Base-by-base conservation (phyloP, 1,139 yeast genomes). In the Geotrichum bryndzae region DNA sequence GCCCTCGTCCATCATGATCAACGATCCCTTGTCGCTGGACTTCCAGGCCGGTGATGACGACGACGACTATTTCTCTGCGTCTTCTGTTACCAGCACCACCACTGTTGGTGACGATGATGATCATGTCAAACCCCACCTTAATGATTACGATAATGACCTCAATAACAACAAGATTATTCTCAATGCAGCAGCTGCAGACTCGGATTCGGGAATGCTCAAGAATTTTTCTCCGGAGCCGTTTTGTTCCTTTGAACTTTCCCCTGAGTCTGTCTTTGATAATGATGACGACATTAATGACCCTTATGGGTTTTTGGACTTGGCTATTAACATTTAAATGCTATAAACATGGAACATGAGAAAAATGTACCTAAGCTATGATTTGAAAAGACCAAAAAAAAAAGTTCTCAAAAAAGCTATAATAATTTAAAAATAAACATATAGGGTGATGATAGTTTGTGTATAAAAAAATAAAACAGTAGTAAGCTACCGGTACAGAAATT, bases 251-350 rank as follows among this genome's bases (percentile, higher is more conserved):
- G 58, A 56, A 38, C 50, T 48, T 27, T 45, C 52, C 3, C 58
- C 58, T n/a, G 58, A 56, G 50, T 53, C 58, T 13, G 53, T 56
- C 23, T 41, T 41, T 41, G 22, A 41, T 15, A 33, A 27, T 11
- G 22, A 22, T 15, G 29, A 38, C 23, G 54, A 56, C 31, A 18
- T 45, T 18, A 27, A 23, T 23, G 58, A 56, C 27, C 58, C 53
- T 6, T 56, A 56, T 35, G 58, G 58, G 29, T 56, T 56, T 31
- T 35, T 56, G 25, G 58, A 56, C 25, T 35, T 56, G 31, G 58
- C 58, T 11, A 56, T 56, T 27, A 56, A 56, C 48, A 56, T 56
- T 35, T 56, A 50, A 29, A 18, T 11, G 54, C 38, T 25, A 13
- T 29, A 31, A 11, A 4, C 41, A 35, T 13, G 41, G n/a, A 35